Evolutionary conservation across 768 basidiomycete genomes (phyloP), one percentile per base, ranked within the genome.

Genomic region (Boletus barrowsii): DNA sequence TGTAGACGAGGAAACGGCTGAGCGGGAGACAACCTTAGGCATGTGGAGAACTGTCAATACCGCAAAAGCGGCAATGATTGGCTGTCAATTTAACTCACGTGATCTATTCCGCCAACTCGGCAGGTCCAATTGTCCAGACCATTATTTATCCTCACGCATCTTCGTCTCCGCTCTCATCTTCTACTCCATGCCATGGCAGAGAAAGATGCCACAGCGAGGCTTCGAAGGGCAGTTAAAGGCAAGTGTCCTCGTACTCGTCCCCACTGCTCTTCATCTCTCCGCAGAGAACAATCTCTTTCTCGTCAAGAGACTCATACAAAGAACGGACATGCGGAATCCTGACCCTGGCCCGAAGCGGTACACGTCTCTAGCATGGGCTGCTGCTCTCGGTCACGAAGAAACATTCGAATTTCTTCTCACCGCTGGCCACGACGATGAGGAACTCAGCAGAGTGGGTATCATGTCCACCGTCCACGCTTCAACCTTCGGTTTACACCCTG

Each of bases 251-350:
- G 10, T 41, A 20, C 40, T 29, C 41, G 36, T 50, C 33, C 14
- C 47, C 26, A 24, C 56, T 33, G 8, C 41, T 26, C 33, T 54
- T 70, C 40, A 59, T 62, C 56, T 64, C 29, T 61, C 41, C 53
- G 36, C 67, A 98, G 95, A 96, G 75, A 95, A 96, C 75, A 96
- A 96, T 73, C 83, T 97, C 60, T 88, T 94, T 62, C 84, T 96
- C 57, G 91, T 97, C 65, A 89, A 86, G 74, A 82, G 95, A 35
- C 85, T 98, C 60, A 79, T 93, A 51, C 84, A 90, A 70, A 76
- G 88, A 62, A 87, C 87, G 10, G 93, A 97, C 65, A 84, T 97
- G 78, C 84, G 95, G 20, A 98, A 98, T 72, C 85, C 92, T 10
- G 95, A 98, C 72, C 78, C 86, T 11, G 80, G 79, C 15, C 75